These are phyloP conservation scores for Tulasnella sp. DNA, from an alignment of 768 basidiomycete species.

Conservation along the genomic window DNA sequence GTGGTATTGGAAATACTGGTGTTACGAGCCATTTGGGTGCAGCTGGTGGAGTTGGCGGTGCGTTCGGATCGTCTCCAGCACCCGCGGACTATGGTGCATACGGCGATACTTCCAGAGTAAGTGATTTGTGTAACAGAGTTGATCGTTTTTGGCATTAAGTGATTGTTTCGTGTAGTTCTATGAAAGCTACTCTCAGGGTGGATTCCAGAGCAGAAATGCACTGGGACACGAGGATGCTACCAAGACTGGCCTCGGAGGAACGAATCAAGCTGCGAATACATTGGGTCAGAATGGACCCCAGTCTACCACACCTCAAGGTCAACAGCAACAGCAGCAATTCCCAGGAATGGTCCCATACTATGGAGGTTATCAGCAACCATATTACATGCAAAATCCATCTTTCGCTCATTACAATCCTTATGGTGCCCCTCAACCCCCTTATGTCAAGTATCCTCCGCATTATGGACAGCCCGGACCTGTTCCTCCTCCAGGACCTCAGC, in stretches of 20 bases:
- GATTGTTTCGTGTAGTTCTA: constrained; percentile 1
- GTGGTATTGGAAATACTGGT: neutral
- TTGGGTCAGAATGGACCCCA: too few relatives aligned
- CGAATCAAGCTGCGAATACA: too few relatives aligned
- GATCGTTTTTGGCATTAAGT: neutral
- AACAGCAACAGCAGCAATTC: neutral
- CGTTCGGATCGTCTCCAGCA: constrained; percentile 12
- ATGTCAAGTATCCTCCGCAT: constrained; percentile 5
- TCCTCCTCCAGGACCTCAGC: neutral
- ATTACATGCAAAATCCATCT: constrained; percentile 3
- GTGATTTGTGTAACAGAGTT: neutral
- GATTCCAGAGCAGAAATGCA: constrained; percentile 13
- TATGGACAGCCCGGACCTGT: neutral
- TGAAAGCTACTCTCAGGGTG: constrained; percentile 12
- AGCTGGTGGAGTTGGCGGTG: neutral
- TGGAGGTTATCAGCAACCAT: constrained; percentile 10
- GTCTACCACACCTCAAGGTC: constrained; percentile 8
- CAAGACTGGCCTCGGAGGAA: neutral
- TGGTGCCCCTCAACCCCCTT: neutral
- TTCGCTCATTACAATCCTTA: constrained; percentile 11
- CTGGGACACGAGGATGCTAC: constrained; percentile 10
- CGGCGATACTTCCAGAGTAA: constrained; percentile 10
- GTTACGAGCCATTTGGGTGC: constrained; percentile 10
- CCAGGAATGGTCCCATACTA: constrained; percentile 12
- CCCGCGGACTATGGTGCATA: constrained; percentile 15